Evolutionary conservation across 805 yeast genomes (phyloP).

Genomic region (Saccharomycopsis schoenii): DNA sequence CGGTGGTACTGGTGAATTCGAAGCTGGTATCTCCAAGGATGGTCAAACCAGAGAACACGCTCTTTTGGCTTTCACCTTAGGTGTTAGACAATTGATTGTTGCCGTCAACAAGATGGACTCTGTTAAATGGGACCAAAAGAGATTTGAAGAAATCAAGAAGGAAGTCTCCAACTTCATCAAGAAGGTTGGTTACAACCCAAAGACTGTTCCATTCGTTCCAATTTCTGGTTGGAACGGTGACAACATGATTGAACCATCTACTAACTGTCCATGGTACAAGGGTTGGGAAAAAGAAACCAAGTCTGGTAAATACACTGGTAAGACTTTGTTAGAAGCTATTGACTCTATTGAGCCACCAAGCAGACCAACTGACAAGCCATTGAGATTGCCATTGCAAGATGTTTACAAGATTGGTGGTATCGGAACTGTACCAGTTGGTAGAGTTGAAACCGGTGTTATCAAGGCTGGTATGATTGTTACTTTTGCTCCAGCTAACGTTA

Average conservation of each 20-base stretch:
- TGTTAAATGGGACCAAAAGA: slow-evolving; percentile 74
- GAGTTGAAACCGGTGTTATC: slow-evolving; percentile 88
- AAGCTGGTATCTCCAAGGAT: slow-evolving; percentile 90
- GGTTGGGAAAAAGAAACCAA: slow-evolving; percentile 76
- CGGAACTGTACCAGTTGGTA: slow-evolving; percentile 89
- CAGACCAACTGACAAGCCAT: slow-evolving; percentile 80
- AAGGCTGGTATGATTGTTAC: slow-evolving; percentile 87
- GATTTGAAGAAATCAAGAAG: slow-evolving; percentile 65
- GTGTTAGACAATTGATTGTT: slow-evolving; percentile 79
- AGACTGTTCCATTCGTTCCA: slow-evolving; percentile 81
- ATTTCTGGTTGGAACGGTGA: slow-evolving; percentile 91
- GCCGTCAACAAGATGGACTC: slow-evolving; percentile 95
- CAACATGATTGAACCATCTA: slow-evolving; percentile 78
- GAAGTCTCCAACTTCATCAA: slow-evolving; percentile 73
- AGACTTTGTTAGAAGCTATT: slow-evolving; percentile 77
- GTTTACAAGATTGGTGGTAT: slow-evolving; percentile 91
- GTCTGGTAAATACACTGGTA: slow-evolving; percentile 62
- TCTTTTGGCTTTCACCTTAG: slow-evolving; percentile 79
- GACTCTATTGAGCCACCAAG: slow-evolving; percentile 73
- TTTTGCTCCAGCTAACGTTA: slow-evolving; percentile 85
- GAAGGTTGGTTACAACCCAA: slow-evolving; percentile 79
- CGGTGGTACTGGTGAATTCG: slow-evolving; percentile 91
- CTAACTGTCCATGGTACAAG: slow-evolving; percentile 84
- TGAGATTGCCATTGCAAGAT: slow-evolving; percentile 84
- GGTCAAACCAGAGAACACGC: slow-evolving; percentile 97